These are phyloP conservation scores for Suhomyces xylopsoci DNA, from an alignment of 805 yeast genomes.

Conservation along the genomic window DNA sequence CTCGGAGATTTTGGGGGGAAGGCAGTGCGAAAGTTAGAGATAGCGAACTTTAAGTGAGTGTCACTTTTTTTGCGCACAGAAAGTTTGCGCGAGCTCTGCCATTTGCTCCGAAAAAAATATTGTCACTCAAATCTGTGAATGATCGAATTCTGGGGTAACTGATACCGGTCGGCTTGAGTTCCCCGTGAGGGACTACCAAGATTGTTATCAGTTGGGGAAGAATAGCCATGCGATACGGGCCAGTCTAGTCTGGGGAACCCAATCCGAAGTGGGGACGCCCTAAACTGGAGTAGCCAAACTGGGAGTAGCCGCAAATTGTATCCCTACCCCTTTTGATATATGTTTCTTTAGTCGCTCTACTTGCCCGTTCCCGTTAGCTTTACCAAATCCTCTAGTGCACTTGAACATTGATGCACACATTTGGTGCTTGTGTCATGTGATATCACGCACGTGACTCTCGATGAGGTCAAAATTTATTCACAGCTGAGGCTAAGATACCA, in stretches of 20 bases:
- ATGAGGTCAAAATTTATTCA: slow-evolving; percentile 2
- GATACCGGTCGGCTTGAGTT: neutral
- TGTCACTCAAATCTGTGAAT: neutral
- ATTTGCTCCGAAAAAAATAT: neutral
- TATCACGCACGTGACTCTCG: neutral
- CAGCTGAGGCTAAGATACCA: neutral
- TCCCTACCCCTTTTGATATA: neutral
- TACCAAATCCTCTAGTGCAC: neutral
- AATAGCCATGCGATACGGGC: neutral
- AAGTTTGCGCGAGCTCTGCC: neutral
- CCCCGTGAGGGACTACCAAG: neutral
- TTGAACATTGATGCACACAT: too few species aligned
- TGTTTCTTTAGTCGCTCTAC: neutral
- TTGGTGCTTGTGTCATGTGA: neutral
- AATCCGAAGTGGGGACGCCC: neutral
- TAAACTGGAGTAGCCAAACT: too few species aligned
- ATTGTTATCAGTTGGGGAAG: neutral
- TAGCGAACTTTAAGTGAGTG: neutral
- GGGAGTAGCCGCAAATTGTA: too few species aligned
- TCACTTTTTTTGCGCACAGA: neutral
- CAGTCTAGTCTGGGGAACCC: neutral
- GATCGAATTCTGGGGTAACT: neutral
- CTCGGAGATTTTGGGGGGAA: neutral
- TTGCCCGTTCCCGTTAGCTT: neutral
- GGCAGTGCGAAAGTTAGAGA: neutral